Evolutionary conservation across 2,329 filamentous ascomycete genomes (phyloP).

Genomic region (Apiospora phragmitis): DNA sequence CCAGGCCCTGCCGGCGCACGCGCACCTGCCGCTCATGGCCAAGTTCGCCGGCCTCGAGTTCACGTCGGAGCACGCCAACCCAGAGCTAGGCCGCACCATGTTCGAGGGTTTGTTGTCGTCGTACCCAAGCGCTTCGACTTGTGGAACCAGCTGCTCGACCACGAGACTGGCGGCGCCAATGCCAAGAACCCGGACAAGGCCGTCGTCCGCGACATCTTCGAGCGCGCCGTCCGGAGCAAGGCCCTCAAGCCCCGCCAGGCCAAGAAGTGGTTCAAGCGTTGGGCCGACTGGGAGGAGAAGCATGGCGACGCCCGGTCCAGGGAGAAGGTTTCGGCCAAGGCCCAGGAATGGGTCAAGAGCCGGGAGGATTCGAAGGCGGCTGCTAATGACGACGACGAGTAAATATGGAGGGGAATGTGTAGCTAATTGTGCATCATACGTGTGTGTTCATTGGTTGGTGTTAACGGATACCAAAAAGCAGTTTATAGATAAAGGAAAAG

Average conservation of each 20-base stretch:
- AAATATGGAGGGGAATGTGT: neutral
- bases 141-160: conserved; percentile 88
- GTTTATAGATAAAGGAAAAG: neutral
- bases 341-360: conserved; percentile 67
- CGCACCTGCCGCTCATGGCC: conserved; percentile 71
- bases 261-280: conserved; percentile 86
- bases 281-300: conserved; percentile 84
- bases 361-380: conserved; percentile 30
- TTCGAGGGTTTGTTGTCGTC: conserved; percentile 85
- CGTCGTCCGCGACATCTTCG: conserved; percentile 75
- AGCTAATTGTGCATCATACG: neutral
- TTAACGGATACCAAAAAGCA: conserved; percentile 9
- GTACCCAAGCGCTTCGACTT: conserved; percentile 90
- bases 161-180: conserved; percentile 59
- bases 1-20: conserved; percentile 73
- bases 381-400: conserved; percentile 4
- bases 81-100: conserved; percentile 90
- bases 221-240: conserved; percentile 70
- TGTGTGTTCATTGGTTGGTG: conserved; percentile 5
- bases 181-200: conserved; percentile 48
- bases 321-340: conserved; percentile 70
- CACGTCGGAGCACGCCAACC: conserved; percentile 75
- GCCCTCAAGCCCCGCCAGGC: conserved; percentile 80
- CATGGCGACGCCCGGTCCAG: conserved; percentile 68
- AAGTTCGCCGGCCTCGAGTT: conserved; percentile 94